These are phyloP conservation scores for Xylaria intraflava DNA, from an alignment of 495 filamentous ascomycete species.

Conservation along the genomic window DNA sequence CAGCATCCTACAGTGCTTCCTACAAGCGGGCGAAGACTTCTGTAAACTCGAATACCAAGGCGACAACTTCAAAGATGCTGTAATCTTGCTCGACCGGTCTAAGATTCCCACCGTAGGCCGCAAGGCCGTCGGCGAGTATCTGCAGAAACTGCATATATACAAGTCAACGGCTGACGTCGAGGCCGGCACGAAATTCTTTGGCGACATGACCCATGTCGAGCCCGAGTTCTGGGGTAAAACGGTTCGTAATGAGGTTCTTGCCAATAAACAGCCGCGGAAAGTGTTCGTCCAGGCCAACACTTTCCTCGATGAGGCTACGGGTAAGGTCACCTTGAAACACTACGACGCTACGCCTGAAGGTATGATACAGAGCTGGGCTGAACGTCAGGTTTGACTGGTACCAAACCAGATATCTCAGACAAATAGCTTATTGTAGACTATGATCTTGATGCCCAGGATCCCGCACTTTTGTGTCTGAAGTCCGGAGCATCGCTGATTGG, in stretches of 20 bases:
- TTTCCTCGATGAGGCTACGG: slow-evolving; percentile 55
- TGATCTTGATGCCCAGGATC: background rate
- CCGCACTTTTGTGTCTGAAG: background rate
- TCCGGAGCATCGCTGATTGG: background rate
- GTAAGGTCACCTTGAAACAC: slow-evolving; percentile 72
- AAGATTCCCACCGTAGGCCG: slow-evolving; percentile 64
- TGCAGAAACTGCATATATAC: slow-evolving; percentile 87
- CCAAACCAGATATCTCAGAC: background rate
- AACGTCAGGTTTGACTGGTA: slow-evolving; percentile 36
- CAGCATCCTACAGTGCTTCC: slow-evolving; percentile 83
- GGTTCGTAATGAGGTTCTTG: slow-evolving; percentile 70
- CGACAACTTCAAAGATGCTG: slow-evolving; percentile 72
- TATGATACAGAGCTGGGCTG: slow-evolving; percentile 85
- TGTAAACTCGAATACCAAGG: slow-evolving; percentile 68
- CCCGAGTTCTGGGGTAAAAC: slow-evolving; percentile 71
- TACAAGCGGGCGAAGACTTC: slow-evolving; percentile 76
- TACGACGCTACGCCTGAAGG: slow-evolving; percentile 83
- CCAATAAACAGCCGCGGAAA: slow-evolving; percentile 86
- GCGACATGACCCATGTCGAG: slow-evolving; percentile 72
- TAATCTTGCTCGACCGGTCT: slow-evolving; percentile 68
- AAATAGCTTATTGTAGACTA: slow-evolving; percentile 13
- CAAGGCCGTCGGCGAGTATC: slow-evolving; percentile 78
- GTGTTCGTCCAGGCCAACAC: slow-evolving; percentile 97
- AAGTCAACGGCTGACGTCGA: slow-evolving; percentile 85
- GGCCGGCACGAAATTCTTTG: slow-evolving; percentile 67